phyloP scores from a whole-genome alignment of 192 early-diverging fungal species.

The Backusella morwellensis region DNA sequence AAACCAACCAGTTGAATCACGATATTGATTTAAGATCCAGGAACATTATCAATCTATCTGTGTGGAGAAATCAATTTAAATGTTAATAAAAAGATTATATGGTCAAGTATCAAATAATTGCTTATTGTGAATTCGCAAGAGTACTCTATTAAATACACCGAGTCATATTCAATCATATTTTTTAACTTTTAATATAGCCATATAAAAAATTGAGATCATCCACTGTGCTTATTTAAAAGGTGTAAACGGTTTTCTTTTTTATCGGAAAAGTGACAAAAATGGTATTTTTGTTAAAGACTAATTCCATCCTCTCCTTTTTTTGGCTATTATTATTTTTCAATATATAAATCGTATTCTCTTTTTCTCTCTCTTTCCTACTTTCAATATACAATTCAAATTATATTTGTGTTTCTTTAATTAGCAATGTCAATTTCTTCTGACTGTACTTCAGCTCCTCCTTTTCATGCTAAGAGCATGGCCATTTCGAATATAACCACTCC shows the following conservation, averaged over 20 bases:
- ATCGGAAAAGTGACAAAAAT: neutral
- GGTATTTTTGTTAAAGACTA: neutral
- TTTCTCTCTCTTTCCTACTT: neutral
- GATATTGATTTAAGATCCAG: neutral
- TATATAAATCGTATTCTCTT: neutral
- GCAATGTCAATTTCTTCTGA: neutral
- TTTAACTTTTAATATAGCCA: slow-evolving; percentile 1
- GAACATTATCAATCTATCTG: slow-evolving; percentile 16
- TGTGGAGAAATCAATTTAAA: neutral
- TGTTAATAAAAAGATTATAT: neutral
- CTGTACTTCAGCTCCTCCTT: neutral
- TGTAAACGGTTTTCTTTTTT: neutral
- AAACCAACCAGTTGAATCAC: neutral
- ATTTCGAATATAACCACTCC: slow-evolving; percentile 33
- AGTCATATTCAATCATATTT: neutral
- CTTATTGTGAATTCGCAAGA: neutral
- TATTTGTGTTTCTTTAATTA: neutral
- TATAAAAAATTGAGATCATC: neutral
- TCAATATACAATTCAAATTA: neutral
- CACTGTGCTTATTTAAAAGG: neutral
- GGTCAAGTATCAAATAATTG: neutral
- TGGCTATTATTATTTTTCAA: neutral
- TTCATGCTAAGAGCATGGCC: slow-evolving; percentile 24
- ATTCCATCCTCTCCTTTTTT: neutral
- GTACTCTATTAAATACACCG: neutral